Conservation (phyloP, 1,284 basidiomycete species). For the Chalciporus sp. region DNA sequence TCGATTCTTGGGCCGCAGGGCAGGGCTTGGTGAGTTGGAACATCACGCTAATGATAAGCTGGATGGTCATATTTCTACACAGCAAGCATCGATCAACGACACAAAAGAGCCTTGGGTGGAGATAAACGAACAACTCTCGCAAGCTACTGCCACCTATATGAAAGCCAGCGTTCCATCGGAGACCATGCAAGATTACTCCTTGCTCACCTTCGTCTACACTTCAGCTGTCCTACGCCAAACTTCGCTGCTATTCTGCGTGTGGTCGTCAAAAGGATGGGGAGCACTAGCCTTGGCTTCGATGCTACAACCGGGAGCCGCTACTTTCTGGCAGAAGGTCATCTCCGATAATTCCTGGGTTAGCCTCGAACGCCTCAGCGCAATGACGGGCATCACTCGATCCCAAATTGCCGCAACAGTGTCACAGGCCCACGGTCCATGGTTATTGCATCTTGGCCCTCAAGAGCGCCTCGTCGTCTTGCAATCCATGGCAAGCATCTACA, state of each 20-base stretch:
- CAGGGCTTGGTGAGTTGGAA: constrained; percentile 63
- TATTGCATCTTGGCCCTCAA: constrained; percentile 76
- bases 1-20: constrained; percentile 80
- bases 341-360: constrained; percentile 47
- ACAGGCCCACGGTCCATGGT: constrained; percentile 81
- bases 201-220: constrained; percentile 68
- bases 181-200: constrained; percentile 54
- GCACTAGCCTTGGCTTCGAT: constrained; percentile 76
- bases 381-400: constrained; percentile 70
- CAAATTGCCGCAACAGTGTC: constrained; percentile 66
- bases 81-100: constrained; percentile 52
- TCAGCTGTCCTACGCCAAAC: constrained; percentile 69
- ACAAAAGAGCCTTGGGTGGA: constrained; percentile 70
- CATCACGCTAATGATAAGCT: neutral
- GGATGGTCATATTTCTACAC: constrained; percentile 27
- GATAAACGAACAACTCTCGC: constrained; percentile 65
- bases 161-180: constrained; percentile 58
- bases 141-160: constrained; percentile 65
- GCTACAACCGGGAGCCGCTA: constrained; percentile 63
- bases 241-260: constrained; percentile 72
- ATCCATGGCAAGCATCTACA: constrained; percentile 72
- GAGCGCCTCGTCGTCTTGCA: constrained; percentile 76
- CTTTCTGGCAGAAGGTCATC: constrained; percentile 50
- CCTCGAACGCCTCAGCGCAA: constrained; percentile 61
- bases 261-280: constrained; percentile 88